These are phyloP conservation scores for Syzygium aqueum DNA, from an alignment of 345 rosid species.

Conservation along the genomic window DNA sequence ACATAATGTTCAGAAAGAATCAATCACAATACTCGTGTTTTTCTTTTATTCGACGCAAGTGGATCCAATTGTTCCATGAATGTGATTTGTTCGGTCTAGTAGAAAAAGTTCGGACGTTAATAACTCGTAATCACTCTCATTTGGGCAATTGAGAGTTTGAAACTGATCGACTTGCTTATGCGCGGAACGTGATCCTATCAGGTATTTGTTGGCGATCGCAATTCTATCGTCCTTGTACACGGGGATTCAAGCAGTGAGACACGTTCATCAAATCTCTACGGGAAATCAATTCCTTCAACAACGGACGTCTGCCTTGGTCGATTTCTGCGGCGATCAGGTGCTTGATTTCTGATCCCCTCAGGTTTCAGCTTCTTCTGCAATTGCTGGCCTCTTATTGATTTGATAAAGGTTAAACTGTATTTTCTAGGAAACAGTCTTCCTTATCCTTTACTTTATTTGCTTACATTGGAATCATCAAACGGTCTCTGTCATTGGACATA, in stretches of 20 bases:
- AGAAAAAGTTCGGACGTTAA: background rate
- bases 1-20: background rate
- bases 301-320: background rate
- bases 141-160: background rate
- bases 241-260: background rate
- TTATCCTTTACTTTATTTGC: background rate
- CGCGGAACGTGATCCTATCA: background rate
- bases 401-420: background rate
- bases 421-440: background rate
- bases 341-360: background rate
- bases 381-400: background rate
- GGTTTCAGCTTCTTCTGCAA: background rate
- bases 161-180: background rate
- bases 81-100: background rate
- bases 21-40: background rate
- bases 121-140: background rate
- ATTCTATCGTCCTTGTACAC: slow-evolving; percentile 3
- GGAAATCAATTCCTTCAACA: background rate
- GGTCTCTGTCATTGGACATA: background rate
- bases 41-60: background rate
- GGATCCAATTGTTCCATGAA: background rate
- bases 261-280: background rate
- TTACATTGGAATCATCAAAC: background rate
- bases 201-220: slow-evolving; percentile 8
- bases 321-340: slow-evolving; percentile 6